Evolutionary conservation across 176 grass and related monocot species (phyloP), one percentile per base, ranked within the genome.

Genomic region (Aegilops sharonensis): DNA sequence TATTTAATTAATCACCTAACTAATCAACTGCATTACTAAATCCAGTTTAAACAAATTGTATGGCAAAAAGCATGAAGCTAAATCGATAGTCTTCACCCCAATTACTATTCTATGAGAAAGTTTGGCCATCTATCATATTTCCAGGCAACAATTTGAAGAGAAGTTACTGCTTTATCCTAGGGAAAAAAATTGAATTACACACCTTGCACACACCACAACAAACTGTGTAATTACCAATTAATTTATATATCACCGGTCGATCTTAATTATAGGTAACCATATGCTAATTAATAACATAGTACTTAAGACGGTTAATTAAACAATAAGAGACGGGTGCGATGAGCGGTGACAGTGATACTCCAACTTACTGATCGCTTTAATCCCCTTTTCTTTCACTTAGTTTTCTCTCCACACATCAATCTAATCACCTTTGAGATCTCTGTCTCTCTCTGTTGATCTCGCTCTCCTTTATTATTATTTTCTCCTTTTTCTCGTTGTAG

Each of bases 401-500:
- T 52, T 72, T 77, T 68, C 63, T 78, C 80, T 15, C 18, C 80
- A 62, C 73, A 87, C 76, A 80, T 82, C 56, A 76, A 80, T 77
- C 84, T 89, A 89, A 92, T 89, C 75, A 91, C 68, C 66, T 91
- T 78, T 85, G 47, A 84, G 83, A 83, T 88, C 78, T 70, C 47
- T 32, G 70, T 78, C 50, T 56, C 64, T 75, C 79, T 85, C 68
- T 88, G 15, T 82, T 64, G 31, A 56, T 68, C 86, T 82, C 88
- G 6, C 72, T 73, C 61, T 24, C 30, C 71, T 52, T 83, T 69
- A 35, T 85, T 82, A 6, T 32, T 21, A 39, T 45, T 15, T 66
- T 71, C 40, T 40, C 87, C 43, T 5, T 75, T 8, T 45, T 52
- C 45, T 21, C 52, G 74, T 32, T 11, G 24, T 34, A 32, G 57